Evolutionary conservation across 352 stramenopile genomes (phyloP).

Genomic region (Globisporangium spinosum): DNA sequence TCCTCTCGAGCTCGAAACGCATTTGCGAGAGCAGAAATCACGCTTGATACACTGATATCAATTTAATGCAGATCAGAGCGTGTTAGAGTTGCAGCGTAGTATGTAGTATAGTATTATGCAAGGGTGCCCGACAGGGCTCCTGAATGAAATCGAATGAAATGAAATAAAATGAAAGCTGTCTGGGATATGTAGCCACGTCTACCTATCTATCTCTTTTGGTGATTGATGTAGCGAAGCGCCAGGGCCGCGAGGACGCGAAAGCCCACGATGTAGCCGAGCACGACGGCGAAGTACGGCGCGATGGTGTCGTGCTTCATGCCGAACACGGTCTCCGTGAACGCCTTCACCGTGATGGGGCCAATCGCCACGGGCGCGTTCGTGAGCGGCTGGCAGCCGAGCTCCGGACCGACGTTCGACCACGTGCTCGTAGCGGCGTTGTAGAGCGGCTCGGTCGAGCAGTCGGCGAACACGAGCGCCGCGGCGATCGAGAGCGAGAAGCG

Average conservation of each 20-base stretch:
- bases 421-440: not conserved
- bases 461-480: constrained; percentile 3
- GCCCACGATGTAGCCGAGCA: not conserved
- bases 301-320: constrained; percentile 7
- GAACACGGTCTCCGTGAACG: constrained; percentile 22
- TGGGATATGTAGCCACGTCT: no score
- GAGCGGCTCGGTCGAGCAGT: not conserved
- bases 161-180: no score
- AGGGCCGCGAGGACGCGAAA: constrained; percentile 3
- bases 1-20: no score
- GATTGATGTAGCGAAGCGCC: not conserved
- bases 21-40: no score
- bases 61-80: no score
- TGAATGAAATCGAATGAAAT: no score
- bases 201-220: not conserved
- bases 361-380: not conserved
- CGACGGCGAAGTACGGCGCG: not conserved
- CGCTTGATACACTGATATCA: no score
- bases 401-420: not conserved
- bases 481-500: not conserved
- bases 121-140: no score
- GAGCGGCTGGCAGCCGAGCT: constrained; percentile 7
- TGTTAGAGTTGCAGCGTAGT: no score
- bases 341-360: constrained; percentile 15
- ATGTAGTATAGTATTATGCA: no score